These are phyloP conservation scores for Aplosporella prunicola DNA, from an alignment of 2,329 filamentous ascomycete species.

Conservation along the genomic window DNA sequence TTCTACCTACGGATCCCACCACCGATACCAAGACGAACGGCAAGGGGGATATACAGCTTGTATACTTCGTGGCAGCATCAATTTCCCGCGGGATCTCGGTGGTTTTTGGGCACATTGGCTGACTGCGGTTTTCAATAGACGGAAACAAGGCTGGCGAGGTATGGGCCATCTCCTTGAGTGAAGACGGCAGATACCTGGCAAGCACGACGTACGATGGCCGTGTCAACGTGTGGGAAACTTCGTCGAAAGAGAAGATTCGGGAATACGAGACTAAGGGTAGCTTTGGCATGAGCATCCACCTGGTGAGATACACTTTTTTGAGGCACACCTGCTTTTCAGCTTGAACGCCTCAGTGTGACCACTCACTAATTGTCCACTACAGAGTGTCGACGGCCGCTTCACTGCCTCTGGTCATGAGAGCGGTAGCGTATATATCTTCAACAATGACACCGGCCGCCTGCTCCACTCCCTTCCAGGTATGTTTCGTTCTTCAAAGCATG, in stretches of 20 bases:
- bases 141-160: slow-evolving; percentile 57
- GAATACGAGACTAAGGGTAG: slow-evolving; percentile 89
- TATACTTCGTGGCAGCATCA: no score
- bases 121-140: slow-evolving; percentile 24
- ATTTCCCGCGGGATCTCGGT: no score
- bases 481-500: no score
- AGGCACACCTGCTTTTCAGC: background rate
- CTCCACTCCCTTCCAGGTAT: slow-evolving; percentile 59
- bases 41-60: no score
- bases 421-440: slow-evolving; percentile 87
- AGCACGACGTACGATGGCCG: slow-evolving; percentile 79
- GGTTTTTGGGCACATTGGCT: background rate
- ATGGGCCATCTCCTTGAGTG: slow-evolving; percentile 82
- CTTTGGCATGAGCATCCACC: slow-evolving; percentile 80
- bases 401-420: slow-evolving; percentile 91
- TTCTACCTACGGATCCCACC: background rate
- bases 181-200: slow-evolving; percentile 76
- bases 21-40: no score
- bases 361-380: background rate
- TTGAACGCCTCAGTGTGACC: no score
- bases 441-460: slow-evolving; percentile 78
- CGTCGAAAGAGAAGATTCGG: slow-evolving; percentile 52
- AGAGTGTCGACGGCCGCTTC: slow-evolving; percentile 66
- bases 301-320: slow-evolving; percentile 50
- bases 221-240: slow-evolving; percentile 75